phyloP scores from a whole-genome alignment of 345 rosid genomes.

The Brassica nigra region DNA sequence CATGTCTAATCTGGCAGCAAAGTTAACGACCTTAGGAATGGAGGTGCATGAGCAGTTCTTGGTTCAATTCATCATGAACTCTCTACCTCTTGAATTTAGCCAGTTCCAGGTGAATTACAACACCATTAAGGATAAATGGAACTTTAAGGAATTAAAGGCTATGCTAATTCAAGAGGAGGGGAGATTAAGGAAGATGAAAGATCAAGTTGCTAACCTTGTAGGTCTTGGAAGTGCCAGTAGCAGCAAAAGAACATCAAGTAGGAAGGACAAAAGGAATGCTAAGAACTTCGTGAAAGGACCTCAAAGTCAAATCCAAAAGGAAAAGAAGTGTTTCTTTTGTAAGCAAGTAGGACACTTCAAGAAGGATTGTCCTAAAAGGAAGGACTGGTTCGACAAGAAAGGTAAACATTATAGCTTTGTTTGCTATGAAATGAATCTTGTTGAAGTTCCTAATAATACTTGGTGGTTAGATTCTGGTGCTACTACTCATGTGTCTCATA shows the following conservation, averaged over 20 bases:
- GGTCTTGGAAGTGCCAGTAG: neutral
- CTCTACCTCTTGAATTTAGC: no score
- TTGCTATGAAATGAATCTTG: neutral
- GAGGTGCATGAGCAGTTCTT: no score
- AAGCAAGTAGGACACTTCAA: neutral
- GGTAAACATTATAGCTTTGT: neutral
- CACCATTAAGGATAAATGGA: neutral
- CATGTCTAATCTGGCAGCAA: no score
- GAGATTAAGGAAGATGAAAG: neutral
- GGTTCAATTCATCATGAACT: neutral
- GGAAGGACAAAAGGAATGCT: neutral
- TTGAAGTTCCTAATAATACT: neutral
- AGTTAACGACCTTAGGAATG: no score
- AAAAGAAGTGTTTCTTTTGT: no score
- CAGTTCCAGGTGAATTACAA: neutral
- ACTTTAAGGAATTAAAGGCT: neutral
- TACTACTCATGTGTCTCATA: slow-evolving; percentile 6
- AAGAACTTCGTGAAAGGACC: no score
- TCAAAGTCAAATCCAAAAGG: no score
- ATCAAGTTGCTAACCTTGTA: neutral
- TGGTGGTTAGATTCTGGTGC: neutral
- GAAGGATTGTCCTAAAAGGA: no score
- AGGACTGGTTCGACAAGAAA: neutral
- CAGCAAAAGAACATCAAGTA: neutral
- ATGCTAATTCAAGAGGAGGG: neutral